Base-by-base conservation (phyloP, 805 yeast species). In the Priceomyces melissophilus region DNA sequence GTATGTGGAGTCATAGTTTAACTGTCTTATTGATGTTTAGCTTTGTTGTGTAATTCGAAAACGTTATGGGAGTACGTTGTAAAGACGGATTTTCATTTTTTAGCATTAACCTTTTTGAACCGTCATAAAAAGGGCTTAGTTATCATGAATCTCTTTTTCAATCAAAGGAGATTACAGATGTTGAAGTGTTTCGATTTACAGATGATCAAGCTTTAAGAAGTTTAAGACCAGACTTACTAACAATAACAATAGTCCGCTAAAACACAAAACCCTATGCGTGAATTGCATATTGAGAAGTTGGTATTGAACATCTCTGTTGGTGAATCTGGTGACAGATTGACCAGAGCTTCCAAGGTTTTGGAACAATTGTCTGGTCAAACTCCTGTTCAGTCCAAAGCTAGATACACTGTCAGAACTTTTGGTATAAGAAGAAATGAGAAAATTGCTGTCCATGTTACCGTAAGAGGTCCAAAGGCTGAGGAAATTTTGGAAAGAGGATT, bases 361-460 rank as follows among this genome's bases (percentile, higher is more conserved):
- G 99, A 93, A 81, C 99, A 93, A 82, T 86, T 93, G 67, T 91
- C 98, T 62, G 99, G 99, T 90, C 99, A 93, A 81, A 93, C 99
- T 67, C 99, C 99, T 74, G 99, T 93, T 64, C 96, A 87, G 76
- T 90, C 98, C 65, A 93, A 93, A 85, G 99, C 99, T 66, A 87
- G 99, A 82, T 93, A 93, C 88, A 93, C 99, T 58, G 97, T 93
- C 67, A 89, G 99, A 86, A 87, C 98, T 55, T 93, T 93, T 78
- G 96, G 97, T 84, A 93, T 93, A 84, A 90, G 99, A 84, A 88
- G 99, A 87, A 93, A 93, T 80, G 99, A 93, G 79, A 91, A 93
- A 84, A 93, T 93, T 69, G 88, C 99, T 57, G 97, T 90, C 61
- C 99, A 93, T 78, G 99, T 93, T 58, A 93, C 99, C 72, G 82